Percentiles rank a stretch among this genome's conserved stretches.
Conservation (phyloP, 2,329 filamentous ascomycete species). For the Botrytis medusae region DNA sequence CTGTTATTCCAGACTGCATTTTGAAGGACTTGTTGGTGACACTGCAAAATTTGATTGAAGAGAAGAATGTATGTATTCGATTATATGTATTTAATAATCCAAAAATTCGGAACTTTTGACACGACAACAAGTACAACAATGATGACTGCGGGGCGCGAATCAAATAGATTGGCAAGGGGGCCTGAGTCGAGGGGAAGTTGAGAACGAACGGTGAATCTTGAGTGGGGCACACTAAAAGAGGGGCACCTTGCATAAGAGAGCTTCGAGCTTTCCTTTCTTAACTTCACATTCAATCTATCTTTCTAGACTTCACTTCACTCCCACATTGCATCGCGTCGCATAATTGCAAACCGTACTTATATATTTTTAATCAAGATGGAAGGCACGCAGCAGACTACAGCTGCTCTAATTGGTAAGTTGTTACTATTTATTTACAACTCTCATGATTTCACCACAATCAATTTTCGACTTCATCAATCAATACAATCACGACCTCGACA, state of each 20-base stretch:
- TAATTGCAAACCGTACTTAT: conserved; percentile 12
- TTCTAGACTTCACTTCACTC: conserved; percentile 8
- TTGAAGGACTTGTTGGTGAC: conserved; percentile 32
- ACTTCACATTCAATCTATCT: conserved; percentile 12
- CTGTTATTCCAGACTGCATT: conserved; percentile 80
- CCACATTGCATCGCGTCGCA: not conserved
- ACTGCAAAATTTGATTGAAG: not conserved
- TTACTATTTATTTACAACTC: conserved; percentile 17
- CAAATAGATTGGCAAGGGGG: conserved; percentile 3
- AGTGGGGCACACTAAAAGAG: conserved; percentile 11
- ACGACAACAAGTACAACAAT: conserved; percentile 22
- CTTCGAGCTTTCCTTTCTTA: conserved; percentile 9
- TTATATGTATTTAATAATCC: not conserved
- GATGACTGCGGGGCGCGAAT: conserved; percentile 19
- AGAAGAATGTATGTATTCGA: not conserved
- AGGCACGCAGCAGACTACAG: conserved; percentile 33
- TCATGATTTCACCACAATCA: not conserved
- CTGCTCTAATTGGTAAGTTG: conserved; percentile 35
- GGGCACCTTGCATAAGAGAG: conserved; percentile 9
- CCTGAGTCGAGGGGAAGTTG: not conserved
- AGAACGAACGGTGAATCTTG: not conserved
- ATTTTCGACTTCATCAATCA: not conserved
- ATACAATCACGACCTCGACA: not conserved
- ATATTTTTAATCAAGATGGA: conserved; percentile 33
- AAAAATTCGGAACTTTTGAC: conserved; percentile 1